Percentiles rank a stretch among this genome's conserved stretches.
These are phyloP conservation scores for Panaeolus cyanescens DNA, from an alignment of 768 basidiomycete genomes.

Conservation along the genomic window DNA sequence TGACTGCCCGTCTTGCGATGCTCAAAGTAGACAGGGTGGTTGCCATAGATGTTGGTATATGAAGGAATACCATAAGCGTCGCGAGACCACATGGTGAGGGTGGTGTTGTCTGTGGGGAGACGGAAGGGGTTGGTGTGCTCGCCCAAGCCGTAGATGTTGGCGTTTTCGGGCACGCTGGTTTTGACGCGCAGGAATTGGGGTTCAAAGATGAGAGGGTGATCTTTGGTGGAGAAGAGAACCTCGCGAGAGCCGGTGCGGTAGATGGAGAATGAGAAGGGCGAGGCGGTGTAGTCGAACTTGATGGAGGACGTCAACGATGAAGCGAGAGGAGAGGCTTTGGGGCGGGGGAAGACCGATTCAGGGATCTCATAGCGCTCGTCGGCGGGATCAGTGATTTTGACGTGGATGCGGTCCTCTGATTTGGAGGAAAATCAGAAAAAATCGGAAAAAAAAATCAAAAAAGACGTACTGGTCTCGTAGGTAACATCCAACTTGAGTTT, in stretches of 20 bases:
- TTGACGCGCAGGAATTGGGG: constrained; percentile 77
- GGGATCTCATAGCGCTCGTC: constrained; percentile 64
- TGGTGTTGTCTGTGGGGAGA: constrained; percentile 49
- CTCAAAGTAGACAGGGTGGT: constrained; percentile 74
- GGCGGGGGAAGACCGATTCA: constrained; percentile 59
- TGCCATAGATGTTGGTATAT: constrained; percentile 70
- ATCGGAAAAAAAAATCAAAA: too few relatives aligned
- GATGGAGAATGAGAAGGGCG: constrained; percentile 65
- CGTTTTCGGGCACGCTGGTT: constrained; percentile 54
- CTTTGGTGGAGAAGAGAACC: constrained; percentile 61
- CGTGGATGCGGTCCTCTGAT: constrained; percentile 59
- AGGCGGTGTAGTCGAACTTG: constrained; percentile 57
- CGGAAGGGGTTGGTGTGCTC: constrained; percentile 71
- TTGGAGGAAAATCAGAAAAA: too few relatives aligned
- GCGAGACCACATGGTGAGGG: constrained; percentile 62
- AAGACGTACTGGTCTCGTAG: constrained; percentile 3
- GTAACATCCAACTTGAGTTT: background rate
- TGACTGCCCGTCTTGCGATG: constrained; percentile 68
- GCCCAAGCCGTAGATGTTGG: constrained; percentile 80
- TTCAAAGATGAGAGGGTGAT: constrained; percentile 70
- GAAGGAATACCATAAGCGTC: constrained; percentile 61
- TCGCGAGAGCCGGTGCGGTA: constrained; percentile 49
- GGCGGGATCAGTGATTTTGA: constrained; percentile 60
- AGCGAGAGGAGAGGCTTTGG: constrained; percentile 30
- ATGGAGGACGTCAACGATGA: constrained; percentile 41